phyloP scores from a whole-genome alignment of 73 alveolate species.

The Paramecium octaurelia region DNA sequence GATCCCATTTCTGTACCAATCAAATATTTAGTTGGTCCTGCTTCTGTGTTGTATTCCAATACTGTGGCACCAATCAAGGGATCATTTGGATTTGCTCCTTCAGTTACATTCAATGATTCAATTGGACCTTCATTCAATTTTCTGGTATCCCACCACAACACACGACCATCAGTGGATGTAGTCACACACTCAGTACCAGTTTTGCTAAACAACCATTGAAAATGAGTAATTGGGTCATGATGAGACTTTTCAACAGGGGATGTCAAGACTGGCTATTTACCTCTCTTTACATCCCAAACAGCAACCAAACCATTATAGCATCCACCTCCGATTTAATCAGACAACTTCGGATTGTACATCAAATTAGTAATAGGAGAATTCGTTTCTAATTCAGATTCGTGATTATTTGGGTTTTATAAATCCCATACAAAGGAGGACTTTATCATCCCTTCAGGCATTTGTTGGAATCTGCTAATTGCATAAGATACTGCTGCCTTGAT shows the following conservation, averaged over 20 bases:
- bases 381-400: conserved; percentile 80
- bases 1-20: conserved; percentile 98
- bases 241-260: conserved; percentile 92
- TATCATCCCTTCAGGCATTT: conserved; percentile 85
- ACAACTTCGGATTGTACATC: conserved; percentile 85
- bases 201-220: conserved; percentile 90
- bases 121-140: conserved; percentile 88
- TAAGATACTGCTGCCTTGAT: conserved; percentile 86
- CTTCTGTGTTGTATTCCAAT: conserved; percentile 70
- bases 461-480: conserved; percentile 78
- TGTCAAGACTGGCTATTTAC: conserved; percentile 79
- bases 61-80: conserved; percentile 55
- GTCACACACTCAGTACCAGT: conserved; percentile 94
- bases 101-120: conserved; percentile 58
- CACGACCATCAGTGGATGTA: conserved; percentile 92
- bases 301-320: conserved; percentile 94
- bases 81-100: conserved; percentile 17
- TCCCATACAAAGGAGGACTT: conserved; percentile 80
- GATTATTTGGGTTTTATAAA: conserved; percentile 89
- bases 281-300: conserved; percentile 86
- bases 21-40: conserved; percentile 92
- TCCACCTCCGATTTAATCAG: conserved; percentile 93
- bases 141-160: conserved; percentile 94
- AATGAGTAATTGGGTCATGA: conserved; percentile 93
- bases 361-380: conserved; percentile 87